phyloP scores from a whole-genome alignment of 768 basidiomycete genomes.

The Mycena belliarum region DNA sequence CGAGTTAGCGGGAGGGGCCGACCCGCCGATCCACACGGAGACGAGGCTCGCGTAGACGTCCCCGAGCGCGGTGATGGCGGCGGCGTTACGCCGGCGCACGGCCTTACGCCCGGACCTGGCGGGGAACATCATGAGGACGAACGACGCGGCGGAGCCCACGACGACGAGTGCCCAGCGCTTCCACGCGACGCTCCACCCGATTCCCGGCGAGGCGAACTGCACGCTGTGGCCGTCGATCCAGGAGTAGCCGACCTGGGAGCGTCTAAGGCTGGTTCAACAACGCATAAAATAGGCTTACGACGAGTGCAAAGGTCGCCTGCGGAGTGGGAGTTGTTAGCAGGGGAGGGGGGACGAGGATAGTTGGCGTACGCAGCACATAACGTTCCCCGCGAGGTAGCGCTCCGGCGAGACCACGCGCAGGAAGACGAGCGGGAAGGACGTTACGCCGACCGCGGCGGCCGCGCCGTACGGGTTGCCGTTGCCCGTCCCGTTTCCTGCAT shows the following conservation, averaged over 20 bases:
- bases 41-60: slow-evolving; percentile 44
- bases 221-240: slow-evolving; percentile 56
- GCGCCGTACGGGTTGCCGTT: slow-evolving; percentile 57
- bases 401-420: slow-evolving; percentile 48
- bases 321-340: too few species aligned
- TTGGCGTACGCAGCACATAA: slow-evolving; percentile 39
- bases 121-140: slow-evolving; percentile 56
- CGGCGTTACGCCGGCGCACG: slow-evolving; percentile 21
- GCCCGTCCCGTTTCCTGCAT: slow-evolving; percentile 39
- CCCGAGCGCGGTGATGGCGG: slow-evolving; percentile 39
- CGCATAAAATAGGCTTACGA: slow-evolving; percentile 22
- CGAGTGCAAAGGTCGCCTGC: slow-evolving; percentile 44
- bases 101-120: slow-evolving; percentile 50
- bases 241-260: slow-evolving; percentile 43
- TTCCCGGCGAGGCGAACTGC: slow-evolving; percentile 38
- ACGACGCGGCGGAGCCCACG: slow-evolving; percentile 52
- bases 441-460: slow-evolving; percentile 48
- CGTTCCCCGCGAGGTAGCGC: slow-evolving; percentile 36
- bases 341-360: too few species aligned
- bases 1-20: neutral
- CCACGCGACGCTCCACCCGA: slow-evolving; percentile 56
- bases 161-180: slow-evolving; percentile 50
- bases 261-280: too few species aligned
- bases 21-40: slow-evolving; percentile 40
- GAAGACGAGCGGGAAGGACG: slow-evolving; percentile 50